Evolutionary conservation across 257 asterid species (phyloP).

Genomic region (Nicotiana knightiana): DNA sequence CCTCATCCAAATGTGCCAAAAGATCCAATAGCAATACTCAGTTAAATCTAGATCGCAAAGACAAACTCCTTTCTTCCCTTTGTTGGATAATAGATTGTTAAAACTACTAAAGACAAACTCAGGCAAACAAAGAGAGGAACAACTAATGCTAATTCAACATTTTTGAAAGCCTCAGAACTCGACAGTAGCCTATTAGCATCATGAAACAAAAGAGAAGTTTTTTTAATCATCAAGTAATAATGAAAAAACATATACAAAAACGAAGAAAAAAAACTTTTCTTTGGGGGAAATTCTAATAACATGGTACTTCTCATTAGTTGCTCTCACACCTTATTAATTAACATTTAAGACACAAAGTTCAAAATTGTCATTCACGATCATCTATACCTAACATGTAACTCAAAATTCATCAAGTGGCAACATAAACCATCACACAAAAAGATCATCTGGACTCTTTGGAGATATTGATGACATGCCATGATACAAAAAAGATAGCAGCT

Average conservation of each 20-base stretch:
- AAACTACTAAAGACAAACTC: not conserved
- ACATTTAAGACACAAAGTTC: not conserved
- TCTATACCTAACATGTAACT: not conserved
- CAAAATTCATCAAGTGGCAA: conserved; percentile 4
- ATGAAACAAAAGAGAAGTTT: not conserved
- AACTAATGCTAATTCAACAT: not conserved
- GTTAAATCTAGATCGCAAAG: not conserved
- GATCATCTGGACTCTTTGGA: not conserved
- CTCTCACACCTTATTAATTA: not conserved
- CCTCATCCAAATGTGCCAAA: not conserved
- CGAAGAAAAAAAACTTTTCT: not conserved
- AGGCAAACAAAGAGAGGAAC: not conserved
- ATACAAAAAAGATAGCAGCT: not conserved
- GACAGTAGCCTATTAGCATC: not conserved
- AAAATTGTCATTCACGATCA: not conserved
- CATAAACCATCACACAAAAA: not conserved
- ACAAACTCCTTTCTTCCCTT: not conserved
- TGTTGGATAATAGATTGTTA: not conserved
- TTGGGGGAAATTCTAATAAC: not conserved
- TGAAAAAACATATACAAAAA: not conserved
- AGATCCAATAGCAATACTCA: not conserved
- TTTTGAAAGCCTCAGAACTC: not conserved
- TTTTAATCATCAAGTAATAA: not conserved
- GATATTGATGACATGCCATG: not conserved
- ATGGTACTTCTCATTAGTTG: not conserved